Conservation (phyloP, 1,139 yeast genomes). For the Hyphopichia pseudoburtonii region DNA sequence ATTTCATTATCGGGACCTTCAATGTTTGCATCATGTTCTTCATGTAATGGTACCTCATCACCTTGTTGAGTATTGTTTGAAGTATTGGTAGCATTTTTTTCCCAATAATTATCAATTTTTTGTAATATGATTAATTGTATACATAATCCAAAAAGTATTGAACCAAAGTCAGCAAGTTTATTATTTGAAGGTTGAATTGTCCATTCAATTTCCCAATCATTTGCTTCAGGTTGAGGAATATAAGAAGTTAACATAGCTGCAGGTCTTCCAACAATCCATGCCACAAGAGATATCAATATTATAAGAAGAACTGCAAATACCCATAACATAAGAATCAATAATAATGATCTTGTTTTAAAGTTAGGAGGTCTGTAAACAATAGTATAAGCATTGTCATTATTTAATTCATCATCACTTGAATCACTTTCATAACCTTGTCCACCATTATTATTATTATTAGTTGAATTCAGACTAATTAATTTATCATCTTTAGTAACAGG, state of each 20-base stretch:
- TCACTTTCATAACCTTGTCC: constrained; percentile 25
- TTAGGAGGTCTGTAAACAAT: constrained; percentile 87
- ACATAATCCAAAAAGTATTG: constrained; percentile 23
- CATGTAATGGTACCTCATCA: constrained; percentile 10
- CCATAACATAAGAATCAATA: constrained; percentile 66
- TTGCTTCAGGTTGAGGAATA: constrained; percentile 7
- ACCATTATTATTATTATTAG: constrained; percentile 21
- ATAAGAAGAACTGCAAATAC: constrained; percentile 59
- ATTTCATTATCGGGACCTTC: constrained; percentile 1
- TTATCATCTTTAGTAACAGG: constrained; percentile 81
- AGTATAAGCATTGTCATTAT: constrained; percentile 58
- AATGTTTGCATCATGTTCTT: constrained; percentile 4
- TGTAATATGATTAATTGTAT: constrained; percentile 17
- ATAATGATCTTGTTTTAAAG: constrained; percentile 60
- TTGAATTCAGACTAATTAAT: constrained; percentile 41
- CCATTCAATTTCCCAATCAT: neutral
- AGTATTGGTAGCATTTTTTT: too few relatives aligned
- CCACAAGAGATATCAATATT: constrained; percentile 27
- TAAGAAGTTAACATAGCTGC: constrained; percentile 13
- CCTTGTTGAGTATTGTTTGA: neutral
- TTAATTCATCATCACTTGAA: constrained; percentile 51
- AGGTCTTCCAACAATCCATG: constrained; percentile 45
- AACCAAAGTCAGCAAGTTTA: constrained; percentile 22
- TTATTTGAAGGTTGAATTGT: constrained; percentile 16
- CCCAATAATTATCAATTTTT: constrained; percentile 11